phyloP scores from a whole-genome alignment of 164 flowering plant genomes.

The Hamamelis virginiana region DNA sequence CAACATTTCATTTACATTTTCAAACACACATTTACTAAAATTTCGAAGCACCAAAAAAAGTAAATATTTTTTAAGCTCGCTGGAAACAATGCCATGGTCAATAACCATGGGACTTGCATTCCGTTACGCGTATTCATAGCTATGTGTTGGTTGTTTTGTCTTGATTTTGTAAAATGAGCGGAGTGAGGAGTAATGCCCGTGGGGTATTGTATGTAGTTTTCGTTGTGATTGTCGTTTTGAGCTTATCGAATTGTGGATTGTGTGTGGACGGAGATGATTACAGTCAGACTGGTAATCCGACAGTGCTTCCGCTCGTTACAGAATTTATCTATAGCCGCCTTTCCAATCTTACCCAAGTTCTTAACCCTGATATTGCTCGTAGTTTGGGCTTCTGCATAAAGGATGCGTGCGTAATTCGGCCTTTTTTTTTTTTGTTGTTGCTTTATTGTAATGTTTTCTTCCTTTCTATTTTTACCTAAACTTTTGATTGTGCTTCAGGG shows the following conservation, averaged over 20 bases:
- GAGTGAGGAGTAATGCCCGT: slow-evolving; percentile 11
- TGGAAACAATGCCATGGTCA: slow-evolving; percentile 4
- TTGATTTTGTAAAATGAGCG: slow-evolving; percentile 22
- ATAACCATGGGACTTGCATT: background rate
- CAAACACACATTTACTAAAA: background rate
- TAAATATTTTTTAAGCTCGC: background rate
- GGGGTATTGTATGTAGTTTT: slow-evolving; percentile 16
- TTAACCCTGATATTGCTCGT: slow-evolving; percentile 31
- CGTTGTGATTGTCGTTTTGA: slow-evolving; percentile 16
- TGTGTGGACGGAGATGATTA: slow-evolving; percentile 36
- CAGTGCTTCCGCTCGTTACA: slow-evolving; percentile 35
- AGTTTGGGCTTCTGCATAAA: slow-evolving; percentile 58
- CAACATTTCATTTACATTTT: no score
- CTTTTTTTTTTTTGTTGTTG: background rate
- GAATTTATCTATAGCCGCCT: slow-evolving; percentile 38
- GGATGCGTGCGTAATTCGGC: slow-evolving; percentile 44
- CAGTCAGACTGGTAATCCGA: slow-evolving; percentile 28
- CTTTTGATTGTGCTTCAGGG: slow-evolving; percentile 33
- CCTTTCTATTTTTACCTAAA: background rate
- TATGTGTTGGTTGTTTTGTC: slow-evolving; percentile 5
- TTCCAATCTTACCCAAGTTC: slow-evolving; percentile 35
- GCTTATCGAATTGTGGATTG: slow-evolving; percentile 9
- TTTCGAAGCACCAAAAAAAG: background rate
- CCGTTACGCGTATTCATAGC: background rate
- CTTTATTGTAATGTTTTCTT: background rate